Evolutionary conservation across 2,329 filamentous ascomycete genomes (phyloP), one percentile per base, ranked within the genome.

Genomic region (Amauroascus verrucosus): DNA sequence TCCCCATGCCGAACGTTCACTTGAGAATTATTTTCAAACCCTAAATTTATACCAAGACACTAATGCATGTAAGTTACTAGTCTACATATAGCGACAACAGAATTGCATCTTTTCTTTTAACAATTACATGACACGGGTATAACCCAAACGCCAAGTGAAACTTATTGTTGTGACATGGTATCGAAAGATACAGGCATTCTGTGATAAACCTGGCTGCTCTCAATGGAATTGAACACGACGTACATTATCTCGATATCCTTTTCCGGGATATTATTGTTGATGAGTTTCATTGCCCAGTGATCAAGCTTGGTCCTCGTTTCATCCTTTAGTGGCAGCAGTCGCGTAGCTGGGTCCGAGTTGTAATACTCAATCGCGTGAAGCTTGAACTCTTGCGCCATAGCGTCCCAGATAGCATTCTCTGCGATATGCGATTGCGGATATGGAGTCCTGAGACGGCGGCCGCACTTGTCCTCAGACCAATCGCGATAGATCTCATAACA

Each of bases 131-230:
- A n/a, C n/a, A n/a, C n/a, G n/a, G n/a, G n/a, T n/a, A n/a, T n/a
- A n/a, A n/a, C n/a, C n/a, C n/a, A n/a, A n/a, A n/a, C n/a, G n/a
- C n/a, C n/a, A n/a, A n/a, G n/a, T n/a, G n/a, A n/a, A n/a, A n/a
- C n/a, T n/a, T n/a, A n/a, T n/a, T n/a, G n/a, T n/a, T n/a, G n/a
- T n/a, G n/a, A n/a, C n/a, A n/a, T n/a, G n/a, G n/a, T n/a, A n/a
- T n/a, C n/a, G n/a, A n/a, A n/a, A n/a, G n/a, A n/a, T n/a, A n/a
- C n/a, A n/a, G n/a, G n/a, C n/a, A n/a, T n/a, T n/a, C n/a, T n/a
- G n/a, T n/a, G n/a, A n/a, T n/a, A 32, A 32, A 57, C 60, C 22
- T 64, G 62, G 62, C 63, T 54, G 32, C 22, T 38, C 3, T 24
- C 33, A 44, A 51, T 14, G 13, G 48, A 14, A 51, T 51, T 26